A percentile compares a stretch with the other conserved stretches of the same genome.
These are phyloP conservation scores for Talaromyces atroroseus DNA, from an alignment of 2,329 filamentous ascomycete genomes.

Conservation along the genomic window DNA sequence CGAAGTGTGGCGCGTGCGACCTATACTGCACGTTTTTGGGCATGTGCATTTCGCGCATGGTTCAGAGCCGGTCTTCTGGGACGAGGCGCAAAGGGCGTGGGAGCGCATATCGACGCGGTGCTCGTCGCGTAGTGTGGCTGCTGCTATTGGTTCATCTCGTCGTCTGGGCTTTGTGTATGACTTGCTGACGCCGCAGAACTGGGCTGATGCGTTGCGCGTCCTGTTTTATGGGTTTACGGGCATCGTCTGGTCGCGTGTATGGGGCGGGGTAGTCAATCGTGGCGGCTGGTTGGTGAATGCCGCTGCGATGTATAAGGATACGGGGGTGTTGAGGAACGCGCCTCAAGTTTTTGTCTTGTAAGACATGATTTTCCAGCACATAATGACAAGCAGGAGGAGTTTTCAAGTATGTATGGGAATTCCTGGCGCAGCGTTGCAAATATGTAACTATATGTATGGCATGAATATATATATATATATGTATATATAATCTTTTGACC, in stretches of 20 bases:
- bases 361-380: not conserved
- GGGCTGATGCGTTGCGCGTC: conserved; percentile 49
- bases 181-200: conserved; percentile 33
- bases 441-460: not conserved
- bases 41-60: conserved; percentile 77
- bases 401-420: not conserved
- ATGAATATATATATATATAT: not conserved
- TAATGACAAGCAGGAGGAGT: not conserved
- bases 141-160: conserved; percentile 19
- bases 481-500: not conserved
- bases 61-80: conserved; percentile 65
- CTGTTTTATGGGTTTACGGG: conserved; percentile 49
- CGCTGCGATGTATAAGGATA: conserved; percentile 40
- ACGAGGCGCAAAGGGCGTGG: conserved; percentile 65
- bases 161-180: conserved; percentile 30
- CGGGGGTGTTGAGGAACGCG: conserved; percentile 31
- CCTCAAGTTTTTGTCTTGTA: conserved; percentile 34
- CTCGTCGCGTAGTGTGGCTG: conserved; percentile 20
- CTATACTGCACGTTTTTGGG: conserved; percentile 74
- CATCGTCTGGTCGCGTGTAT: conserved; percentile 56
- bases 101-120: conserved; percentile 54
- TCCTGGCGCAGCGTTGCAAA: not conserved
- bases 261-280: conserved; percentile 46
- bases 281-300: conserved; percentile 57
- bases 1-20: conserved; percentile 70